Percentiles rank a stretch among this genome's conserved stretches.
Conservation (phyloP, 176 grass and related monocot genomes). For the Pontederia paniculata region DNA sequence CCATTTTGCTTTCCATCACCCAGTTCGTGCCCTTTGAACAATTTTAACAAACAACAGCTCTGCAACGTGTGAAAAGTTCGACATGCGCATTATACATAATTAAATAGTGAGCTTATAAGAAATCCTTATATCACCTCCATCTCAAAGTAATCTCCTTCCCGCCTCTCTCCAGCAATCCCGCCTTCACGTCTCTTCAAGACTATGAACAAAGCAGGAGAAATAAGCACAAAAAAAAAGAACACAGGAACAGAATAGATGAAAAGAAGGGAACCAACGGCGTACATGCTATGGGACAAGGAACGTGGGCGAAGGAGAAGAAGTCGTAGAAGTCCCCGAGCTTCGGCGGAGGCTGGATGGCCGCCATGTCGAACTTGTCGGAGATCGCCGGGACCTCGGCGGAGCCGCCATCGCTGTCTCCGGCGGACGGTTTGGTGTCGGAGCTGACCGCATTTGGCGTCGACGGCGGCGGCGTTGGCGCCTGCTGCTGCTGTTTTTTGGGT, state of each 20-base stretch:
- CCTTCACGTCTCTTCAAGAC: slow-evolving; percentile 72
- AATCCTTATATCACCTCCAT: slow-evolving; percentile 37
- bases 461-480: slow-evolving; percentile 6
- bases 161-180: slow-evolving; percentile 19
- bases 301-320: slow-evolving; percentile 90
- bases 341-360: slow-evolving; percentile 60
- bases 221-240: neutral
- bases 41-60: too few relatives aligned
- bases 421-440: neutral
- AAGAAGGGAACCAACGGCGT: slow-evolving; percentile 5
- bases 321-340: slow-evolving; percentile 94
- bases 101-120: too few relatives aligned
- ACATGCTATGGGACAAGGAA: slow-evolving; percentile 79
- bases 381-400: slow-evolving; percentile 35
- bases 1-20: too few relatives aligned
- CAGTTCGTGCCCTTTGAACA: too few relatives aligned
- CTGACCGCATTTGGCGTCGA: neutral
- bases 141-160: slow-evolving; percentile 76
- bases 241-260: neutral
- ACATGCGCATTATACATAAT: too few relatives aligned
- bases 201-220: slow-evolving; percentile 23
- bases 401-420: neutral
- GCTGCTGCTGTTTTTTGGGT: slow-evolving; percentile 22
- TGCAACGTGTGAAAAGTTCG: too few relatives aligned
- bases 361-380: slow-evolving; percentile 89